Conservation (phyloP, 139 green algal genomes). For the Pseudopediastrum boryanum region DNA sequence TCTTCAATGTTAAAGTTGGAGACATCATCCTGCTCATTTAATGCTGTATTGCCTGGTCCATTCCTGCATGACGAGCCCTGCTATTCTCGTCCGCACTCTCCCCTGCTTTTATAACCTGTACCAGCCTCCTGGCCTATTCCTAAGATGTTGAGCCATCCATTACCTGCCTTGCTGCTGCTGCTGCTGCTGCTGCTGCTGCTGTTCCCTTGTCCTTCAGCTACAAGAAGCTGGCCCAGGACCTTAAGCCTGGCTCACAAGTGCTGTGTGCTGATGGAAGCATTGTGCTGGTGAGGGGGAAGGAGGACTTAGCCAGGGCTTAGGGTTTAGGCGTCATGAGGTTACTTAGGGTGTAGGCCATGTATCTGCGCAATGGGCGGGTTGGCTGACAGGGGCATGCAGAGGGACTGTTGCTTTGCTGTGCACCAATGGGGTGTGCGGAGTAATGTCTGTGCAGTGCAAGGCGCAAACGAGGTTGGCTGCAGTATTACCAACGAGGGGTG, state of each 20-base stretch:
- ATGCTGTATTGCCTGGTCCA: no score
- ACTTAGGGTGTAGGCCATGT: not conserved
- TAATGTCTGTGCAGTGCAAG: no score
- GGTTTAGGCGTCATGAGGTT: not conserved
- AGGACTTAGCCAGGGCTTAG: not conserved
- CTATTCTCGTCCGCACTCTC: no score
- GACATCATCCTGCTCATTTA: no score
- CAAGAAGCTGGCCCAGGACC: slow-evolving; percentile 87
- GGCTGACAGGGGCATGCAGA: not conserved
- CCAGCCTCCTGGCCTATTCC: no score
- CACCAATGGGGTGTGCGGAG: no score
- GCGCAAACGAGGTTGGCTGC: no score
- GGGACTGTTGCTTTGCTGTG: no score
- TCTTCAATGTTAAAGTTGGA: no score
- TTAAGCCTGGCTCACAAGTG: slow-evolving; percentile 87
- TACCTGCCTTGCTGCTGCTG: not conserved
- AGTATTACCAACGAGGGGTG: no score
- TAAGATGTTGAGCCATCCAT: not conserved
- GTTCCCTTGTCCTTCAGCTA: slow-evolving; percentile 61
- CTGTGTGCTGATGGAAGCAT: slow-evolving; percentile 95
- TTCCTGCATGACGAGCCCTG: no score
- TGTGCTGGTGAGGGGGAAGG: slow-evolving; percentile 71
- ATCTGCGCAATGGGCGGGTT: not conserved
- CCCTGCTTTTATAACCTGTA: no score
- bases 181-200: not conserved